These are phyloP conservation scores for Nidula microcarpa DNA, from an alignment of 768 basidiomycete genomes.

Conservation along the genomic window DNA sequence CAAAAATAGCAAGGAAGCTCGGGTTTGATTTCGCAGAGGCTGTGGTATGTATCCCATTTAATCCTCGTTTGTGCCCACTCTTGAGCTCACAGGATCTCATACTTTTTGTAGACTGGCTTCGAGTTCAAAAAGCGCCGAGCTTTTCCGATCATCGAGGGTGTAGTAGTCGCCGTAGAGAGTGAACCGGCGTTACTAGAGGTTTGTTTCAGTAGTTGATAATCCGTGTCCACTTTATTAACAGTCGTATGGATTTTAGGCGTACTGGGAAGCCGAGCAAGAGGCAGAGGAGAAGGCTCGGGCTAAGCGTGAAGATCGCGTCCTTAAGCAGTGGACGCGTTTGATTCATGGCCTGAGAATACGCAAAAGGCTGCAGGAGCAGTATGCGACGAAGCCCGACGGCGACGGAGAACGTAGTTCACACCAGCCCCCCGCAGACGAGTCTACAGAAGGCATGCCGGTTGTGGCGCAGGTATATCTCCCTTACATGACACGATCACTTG, in stretches of 20 bases:
- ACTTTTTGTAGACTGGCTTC: conserved; percentile 71
- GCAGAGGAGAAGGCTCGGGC: conserved; percentile 72
- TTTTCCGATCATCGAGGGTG: conserved; percentile 77
- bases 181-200: conserved; percentile 67
- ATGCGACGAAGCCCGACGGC: conserved; percentile 35
- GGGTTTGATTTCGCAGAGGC: conserved; percentile 93
- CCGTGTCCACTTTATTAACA: neutral
- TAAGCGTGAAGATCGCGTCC: conserved; percentile 73
- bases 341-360: conserved; percentile 87
- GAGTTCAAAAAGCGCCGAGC: conserved; percentile 95
- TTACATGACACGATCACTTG: too few relatives aligned
- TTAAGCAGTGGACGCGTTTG: conserved; percentile 87
- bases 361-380: conserved; percentile 77
- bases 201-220: neutral
- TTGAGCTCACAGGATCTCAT: too few relatives aligned
- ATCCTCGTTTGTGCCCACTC: neutral
- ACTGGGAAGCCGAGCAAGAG: conserved; percentile 74
- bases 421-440: conserved; percentile 1
- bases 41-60: conserved; percentile 60
- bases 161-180: conserved; percentile 84
- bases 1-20: conserved; percentile 84
- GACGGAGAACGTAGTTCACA: neutral
- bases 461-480: too few relatives aligned
- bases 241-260: conserved; percentile 56
- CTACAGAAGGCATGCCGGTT: too few relatives aligned